These are phyloP conservation scores for Rostrohypoxylon terebratum DNA, from an alignment of 495 filamentous ascomycete genomes.

Conservation along the genomic window DNA sequence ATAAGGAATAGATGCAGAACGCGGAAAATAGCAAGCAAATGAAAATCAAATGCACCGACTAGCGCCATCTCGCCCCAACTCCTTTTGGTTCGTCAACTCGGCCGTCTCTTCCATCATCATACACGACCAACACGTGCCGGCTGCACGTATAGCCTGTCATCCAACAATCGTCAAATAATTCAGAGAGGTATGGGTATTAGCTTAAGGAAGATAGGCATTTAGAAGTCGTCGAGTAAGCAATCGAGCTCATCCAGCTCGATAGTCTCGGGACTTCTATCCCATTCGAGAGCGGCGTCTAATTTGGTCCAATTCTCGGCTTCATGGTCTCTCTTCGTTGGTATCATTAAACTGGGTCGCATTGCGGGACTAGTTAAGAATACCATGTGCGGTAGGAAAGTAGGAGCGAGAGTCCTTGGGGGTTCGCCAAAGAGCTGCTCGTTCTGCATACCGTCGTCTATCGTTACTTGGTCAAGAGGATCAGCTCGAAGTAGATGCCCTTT, in stretches of 20 bases:
- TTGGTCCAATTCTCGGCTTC: conserved; percentile 65
- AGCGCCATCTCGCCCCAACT: conserved; percentile 44
- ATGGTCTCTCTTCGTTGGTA: conserved; percentile 61
- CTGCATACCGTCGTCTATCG: conserved; percentile 64
- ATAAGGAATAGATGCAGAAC: conserved; percentile 45
- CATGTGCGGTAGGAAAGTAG: conserved; percentile 48
- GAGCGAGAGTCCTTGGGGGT: conserved; percentile 50
- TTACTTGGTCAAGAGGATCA: conserved; percentile 59
- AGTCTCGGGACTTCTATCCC: conserved; percentile 85
- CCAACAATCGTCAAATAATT: conserved; percentile 25
- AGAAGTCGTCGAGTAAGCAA: conserved; percentile 80
- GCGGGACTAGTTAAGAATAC: conserved; percentile 58
- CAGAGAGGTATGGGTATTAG: conserved; percentile 17
- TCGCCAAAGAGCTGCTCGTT: conserved; percentile 66
- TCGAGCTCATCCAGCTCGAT: conserved; percentile 94
- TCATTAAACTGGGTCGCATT: conserved; percentile 57
- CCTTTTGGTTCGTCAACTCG: conserved; percentile 49
- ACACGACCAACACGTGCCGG: conserved; percentile 37
- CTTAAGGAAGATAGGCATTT: conserved; percentile 36
- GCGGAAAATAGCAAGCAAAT: conserved; percentile 23
- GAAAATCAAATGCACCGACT: conserved; percentile 27
- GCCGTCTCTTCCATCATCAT: conserved; percentile 48
- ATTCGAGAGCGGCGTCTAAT: conserved; percentile 66
- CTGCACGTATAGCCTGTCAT: conserved; percentile 31
- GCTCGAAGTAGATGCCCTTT: conserved; percentile 60